A percentile compares a stretch with the other conserved stretches of the same genome.
These are phyloP conservation scores for Paramecium sexaurelia DNA, from an alignment of 73 alveolate species.

Conservation along the genomic window DNA sequence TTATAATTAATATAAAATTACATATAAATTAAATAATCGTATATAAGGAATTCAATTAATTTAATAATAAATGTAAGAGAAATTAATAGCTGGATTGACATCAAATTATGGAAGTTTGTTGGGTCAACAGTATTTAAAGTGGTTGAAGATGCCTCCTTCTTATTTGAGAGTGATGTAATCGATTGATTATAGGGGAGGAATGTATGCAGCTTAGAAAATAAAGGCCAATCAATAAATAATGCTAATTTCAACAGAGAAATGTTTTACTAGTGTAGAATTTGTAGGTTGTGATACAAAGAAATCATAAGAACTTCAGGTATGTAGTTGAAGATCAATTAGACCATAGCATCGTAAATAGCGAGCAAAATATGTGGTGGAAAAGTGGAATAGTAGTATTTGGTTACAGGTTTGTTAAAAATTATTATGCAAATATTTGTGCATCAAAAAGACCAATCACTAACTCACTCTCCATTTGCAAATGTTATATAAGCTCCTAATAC, in stretches of 20 bases:
- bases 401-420: constrained; percentile 7
- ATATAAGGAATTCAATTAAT: background rate
- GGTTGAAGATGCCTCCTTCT: constrained; percentile 26
- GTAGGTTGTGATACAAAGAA: background rate
- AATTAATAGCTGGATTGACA: constrained; percentile 7
- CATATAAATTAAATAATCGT: background rate
- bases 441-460: background rate
- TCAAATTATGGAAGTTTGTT: background rate
- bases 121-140: constrained; percentile 15
- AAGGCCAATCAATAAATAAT: background rate
- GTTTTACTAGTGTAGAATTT: constrained; percentile 44
- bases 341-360: constrained; percentile 25
- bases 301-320: constrained; percentile 3
- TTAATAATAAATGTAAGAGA: constrained; percentile 1
- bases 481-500: background rate
- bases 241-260: constrained; percentile 29
- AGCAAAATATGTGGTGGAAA: background rate
- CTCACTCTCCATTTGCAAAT: constrained; percentile 13
- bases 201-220: background rate
- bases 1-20: too few species aligned
- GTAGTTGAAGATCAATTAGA: background rate
- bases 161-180: constrained; percentile 23
- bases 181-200: background rate
- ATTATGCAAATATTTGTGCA: constrained; percentile 34
- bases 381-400: background rate